Base-by-base conservation (phyloP, 2,329 filamentous ascomycete genomes). In the Triangularia setosa region DNA sequence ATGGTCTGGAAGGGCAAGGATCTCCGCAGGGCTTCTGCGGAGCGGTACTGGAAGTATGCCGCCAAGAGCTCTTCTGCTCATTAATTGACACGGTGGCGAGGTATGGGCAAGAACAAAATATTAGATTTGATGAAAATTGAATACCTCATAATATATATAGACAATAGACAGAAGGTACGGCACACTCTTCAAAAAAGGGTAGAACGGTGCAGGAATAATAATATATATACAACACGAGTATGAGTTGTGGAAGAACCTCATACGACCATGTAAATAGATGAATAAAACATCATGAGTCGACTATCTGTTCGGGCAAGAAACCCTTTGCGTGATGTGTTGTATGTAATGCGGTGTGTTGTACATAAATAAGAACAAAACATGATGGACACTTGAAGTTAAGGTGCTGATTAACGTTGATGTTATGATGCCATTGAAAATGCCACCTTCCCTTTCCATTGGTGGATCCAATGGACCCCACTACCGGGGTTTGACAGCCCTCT, bases 1-100 rank as follows among this genome's bases (percentile, higher is more conserved):
- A 65, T 67, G 62, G 25, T 66, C 9, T 68, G 64, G 64, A 68
- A 68, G 57, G 66, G 66, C 25, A 68, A 68, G 60, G 61, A 56
- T 9, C 53, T 68, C 12, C 59, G 66, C 18, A 63, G 25, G 56
- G 40, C 23, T 24, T 68, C 66, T 53, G 66, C 66, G 14, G 25
- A 30, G 16, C 44, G 57, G 59, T 68, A 68, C 21, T 68, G 64
- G 66, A 61, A 64, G 59, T 65, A 65, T 64, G 66, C 66, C 2
- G 61, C 40, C 14, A 27, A 58, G 56, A 64, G 27, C 18, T 64
- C 33, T n/a, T 40, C 30, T 44, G 57, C 57, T 27, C 57, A 59
- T 21, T 59, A 48, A 48, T 55, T 28, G 16, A 4, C 11, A 27
- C 8, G 40, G n/a, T 9, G 40, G 12, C 11, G 40, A 23, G 1